Conservation (phyloP, 257 asterid genomes). For the Solanum verrucosum region DNA sequence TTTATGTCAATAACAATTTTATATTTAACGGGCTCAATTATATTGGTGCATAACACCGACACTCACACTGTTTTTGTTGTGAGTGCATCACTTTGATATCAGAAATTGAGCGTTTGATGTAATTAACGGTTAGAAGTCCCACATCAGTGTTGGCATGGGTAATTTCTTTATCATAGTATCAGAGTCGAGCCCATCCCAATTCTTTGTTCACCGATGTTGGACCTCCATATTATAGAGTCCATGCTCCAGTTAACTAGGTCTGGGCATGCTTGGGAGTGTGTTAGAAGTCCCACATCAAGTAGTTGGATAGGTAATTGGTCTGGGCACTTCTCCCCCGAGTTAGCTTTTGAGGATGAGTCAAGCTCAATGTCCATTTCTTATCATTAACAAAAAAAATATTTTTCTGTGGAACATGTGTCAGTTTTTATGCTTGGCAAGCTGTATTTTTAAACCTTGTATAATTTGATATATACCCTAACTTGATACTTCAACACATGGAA, state of each 20-base stretch:
- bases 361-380: background rate
- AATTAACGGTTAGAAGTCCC: background rate
- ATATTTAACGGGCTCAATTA: background rate
- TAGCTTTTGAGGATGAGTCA: background rate
- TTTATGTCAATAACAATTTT: background rate
- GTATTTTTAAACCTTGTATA: background rate
- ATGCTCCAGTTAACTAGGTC: background rate
- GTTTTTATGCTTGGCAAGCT: background rate
- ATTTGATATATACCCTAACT: background rate
- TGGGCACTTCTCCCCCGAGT: background rate
- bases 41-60: background rate
- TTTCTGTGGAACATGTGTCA: background rate
- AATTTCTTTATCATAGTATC: background rate
- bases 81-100: background rate
- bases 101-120: background rate
- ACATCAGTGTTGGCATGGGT: background rate
- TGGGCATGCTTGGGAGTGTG: background rate
- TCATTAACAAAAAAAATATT: background rate
- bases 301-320: background rate
- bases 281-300: background rate
- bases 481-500: background rate
- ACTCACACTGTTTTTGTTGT: background rate
- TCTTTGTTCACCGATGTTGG: background rate
- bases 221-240: background rate
- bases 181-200: background rate